Evolutionary conservation across 352 stramenopile species (phyloP).

Genomic region (Globisporangium yorkense): DNA sequence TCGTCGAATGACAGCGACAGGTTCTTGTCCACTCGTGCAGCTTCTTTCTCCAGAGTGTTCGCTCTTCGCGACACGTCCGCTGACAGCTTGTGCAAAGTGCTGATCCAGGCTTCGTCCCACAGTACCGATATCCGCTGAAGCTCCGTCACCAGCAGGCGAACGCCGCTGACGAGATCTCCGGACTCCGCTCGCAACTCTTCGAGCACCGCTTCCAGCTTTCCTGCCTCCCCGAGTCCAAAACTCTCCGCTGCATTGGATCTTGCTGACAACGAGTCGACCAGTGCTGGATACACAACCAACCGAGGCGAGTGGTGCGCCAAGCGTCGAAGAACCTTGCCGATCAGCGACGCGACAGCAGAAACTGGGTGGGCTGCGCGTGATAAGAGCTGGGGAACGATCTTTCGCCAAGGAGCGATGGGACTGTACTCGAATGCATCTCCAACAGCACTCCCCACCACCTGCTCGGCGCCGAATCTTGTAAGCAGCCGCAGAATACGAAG

Average conservation of each 20-base stretch:
- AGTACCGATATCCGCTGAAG: constrained; percentile 73
- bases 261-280: constrained; percentile 46
- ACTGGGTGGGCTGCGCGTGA: constrained; percentile 57
- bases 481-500: constrained; percentile 67
- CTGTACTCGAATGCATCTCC: constrained; percentile 37
- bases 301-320: constrained; percentile 58
- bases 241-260: neutral
- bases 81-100: constrained; percentile 60
- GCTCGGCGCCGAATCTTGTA: constrained; percentile 51
- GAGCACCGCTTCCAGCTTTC: constrained; percentile 33
- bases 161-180: constrained; percentile 37
- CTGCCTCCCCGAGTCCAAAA: neutral
- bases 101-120: constrained; percentile 83
- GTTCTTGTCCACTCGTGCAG: constrained; percentile 64
- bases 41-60: constrained; percentile 74
- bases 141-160: constrained; percentile 63
- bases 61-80: constrained; percentile 60
- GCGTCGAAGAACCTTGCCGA: constrained; percentile 56
- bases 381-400: constrained; percentile 71
- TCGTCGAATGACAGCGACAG: constrained; percentile 46
- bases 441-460: constrained; percentile 30
- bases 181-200: constrained; percentile 33
- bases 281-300: constrained; percentile 65
- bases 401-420: constrained; percentile 53
- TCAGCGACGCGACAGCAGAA: constrained; percentile 32